Evolutionary conservation across 2,329 filamentous ascomycete species (phyloP), one percentile per base, ranked within the genome.

Genomic region (Amylocarpus encephaloides): DNA sequence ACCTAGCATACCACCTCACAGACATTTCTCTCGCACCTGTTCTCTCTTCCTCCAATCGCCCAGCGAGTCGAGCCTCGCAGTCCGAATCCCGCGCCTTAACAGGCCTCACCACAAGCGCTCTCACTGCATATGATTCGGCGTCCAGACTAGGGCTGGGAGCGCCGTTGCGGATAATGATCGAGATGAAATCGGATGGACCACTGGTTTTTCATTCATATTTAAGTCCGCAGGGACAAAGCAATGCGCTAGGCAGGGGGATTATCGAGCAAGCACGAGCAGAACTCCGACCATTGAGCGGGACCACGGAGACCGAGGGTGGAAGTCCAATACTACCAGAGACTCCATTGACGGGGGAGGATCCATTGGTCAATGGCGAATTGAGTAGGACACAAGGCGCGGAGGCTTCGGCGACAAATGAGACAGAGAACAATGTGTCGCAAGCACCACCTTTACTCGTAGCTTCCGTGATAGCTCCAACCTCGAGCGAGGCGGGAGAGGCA

Each of bases 101-200:
- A 53, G 18, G 19, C 13, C 43, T 43, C n/a, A 29, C 32, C 48
- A 33, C 46, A 47, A 39, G 48, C 46, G 46, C 40, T 36, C 51
- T 35, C 46, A 43, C 43, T 52, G 74, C 75, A 11, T 74, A 77
- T 60, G 74, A 77, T 41, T 70, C 77, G 43, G 74, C 76, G 5
- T 67, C 68, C 32, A 74, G 78, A 44, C 70, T 82, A 6, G 73
- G 71, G 42, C 71, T 80, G 39, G 79, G 79, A 56, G 60, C 63
- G 6, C 76, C 78, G 2, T 71, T 77, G 60, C 76, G 79, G 63
- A 72, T 83, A 55, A 76, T 82, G 65, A 73, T 82, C 62, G 79
- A 82, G 62, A 77, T 78, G 62, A 26, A 26, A 26, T 59, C 57
- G 43, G 52, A 58, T 3, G 70, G 70, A 0, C 66, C 70, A 6